Percentiles rank a stretch among this genome's conserved stretches.
Conservation (phyloP, 2,329 filamentous ascomycete species). For the Fusarium sp. region DNA sequence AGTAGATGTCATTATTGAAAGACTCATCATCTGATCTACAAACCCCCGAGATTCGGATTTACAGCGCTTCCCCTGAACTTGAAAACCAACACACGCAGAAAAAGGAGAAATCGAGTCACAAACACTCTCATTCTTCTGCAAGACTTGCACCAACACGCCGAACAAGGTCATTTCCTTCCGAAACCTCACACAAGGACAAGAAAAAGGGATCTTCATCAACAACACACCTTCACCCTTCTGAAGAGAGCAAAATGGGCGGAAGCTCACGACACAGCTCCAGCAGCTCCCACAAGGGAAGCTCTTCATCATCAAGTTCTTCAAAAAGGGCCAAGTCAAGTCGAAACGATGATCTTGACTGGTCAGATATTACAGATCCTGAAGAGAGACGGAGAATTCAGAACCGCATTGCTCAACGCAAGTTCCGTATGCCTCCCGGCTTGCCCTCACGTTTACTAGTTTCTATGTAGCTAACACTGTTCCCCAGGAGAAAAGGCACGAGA, state of each 20-base stretch:
- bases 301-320: conserved; percentile 41
- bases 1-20: conserved; percentile 43
- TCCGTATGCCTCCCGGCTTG: conserved; percentile 62
- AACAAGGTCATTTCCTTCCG: conserved; percentile 26
- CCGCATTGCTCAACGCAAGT: conserved; percentile 78
- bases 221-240: conserved; percentile 12
- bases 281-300: conserved; percentile 44
- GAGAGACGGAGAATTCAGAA: conserved; percentile 80
- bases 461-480: not conserved
- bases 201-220: conserved; percentile 28
- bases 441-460: no score
- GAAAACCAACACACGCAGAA: conserved; percentile 7
- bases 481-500: conserved; percentile 75
- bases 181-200: conserved; percentile 17
- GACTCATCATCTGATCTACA: conserved; percentile 29
- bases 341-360: conserved; percentile 70
- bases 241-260: conserved; percentile 36
- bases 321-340: conserved; percentile 54
- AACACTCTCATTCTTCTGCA: conserved; percentile 9
- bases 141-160: conserved; percentile 31
- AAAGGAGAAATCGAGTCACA: conserved; percentile 4
- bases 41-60: conserved; percentile 43
- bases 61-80: conserved; percentile 42
- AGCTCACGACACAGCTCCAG: conserved; percentile 40
- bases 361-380: conserved; percentile 72